A percentile compares a stretch with the other conserved stretches of the same genome.
Conservation (phyloP, 2,329 filamentous ascomycete species). For the Huntiella abstrusa region DNA sequence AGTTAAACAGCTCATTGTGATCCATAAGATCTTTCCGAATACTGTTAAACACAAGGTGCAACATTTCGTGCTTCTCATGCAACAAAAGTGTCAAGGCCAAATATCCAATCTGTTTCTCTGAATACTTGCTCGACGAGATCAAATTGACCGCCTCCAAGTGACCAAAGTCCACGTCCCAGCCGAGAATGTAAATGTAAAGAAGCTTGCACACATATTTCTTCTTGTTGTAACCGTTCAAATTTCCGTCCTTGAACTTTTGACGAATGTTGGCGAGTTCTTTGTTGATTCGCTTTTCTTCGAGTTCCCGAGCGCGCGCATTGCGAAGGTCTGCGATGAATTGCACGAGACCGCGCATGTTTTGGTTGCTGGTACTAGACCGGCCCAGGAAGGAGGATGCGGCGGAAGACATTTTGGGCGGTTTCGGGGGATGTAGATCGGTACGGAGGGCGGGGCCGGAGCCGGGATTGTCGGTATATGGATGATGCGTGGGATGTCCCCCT, state of each 20-base stretch:
- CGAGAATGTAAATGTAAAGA: constrained; percentile 95
- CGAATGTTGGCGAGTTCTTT: constrained; percentile 97
- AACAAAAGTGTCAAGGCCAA: constrained; percentile 92
- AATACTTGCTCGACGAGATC: constrained; percentile 92
- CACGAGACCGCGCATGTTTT: constrained; percentile 67
- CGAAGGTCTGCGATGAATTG: constrained; percentile 96
- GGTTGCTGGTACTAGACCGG: constrained; percentile 44
- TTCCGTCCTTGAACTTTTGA: constrained; percentile 95
- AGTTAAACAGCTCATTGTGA: constrained; percentile 95
- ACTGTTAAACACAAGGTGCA: constrained; percentile 94
- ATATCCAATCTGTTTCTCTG: constrained; percentile 98
- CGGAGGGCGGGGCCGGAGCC: neutral
- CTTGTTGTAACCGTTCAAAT: constrained; percentile 88
- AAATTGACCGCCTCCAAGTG: constrained; percentile 96
- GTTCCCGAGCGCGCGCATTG: constrained; percentile 82
- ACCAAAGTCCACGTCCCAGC: constrained; percentile 97
- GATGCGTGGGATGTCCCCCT: too few relatives aligned
- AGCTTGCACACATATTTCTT: constrained; percentile 99
- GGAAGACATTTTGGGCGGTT: constrained; percentile 29
- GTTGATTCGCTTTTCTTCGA: constrained; percentile 98
- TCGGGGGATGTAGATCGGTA: neutral
- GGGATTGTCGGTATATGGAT: too few relatives aligned
- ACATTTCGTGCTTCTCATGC: constrained; percentile 87
- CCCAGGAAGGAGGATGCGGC: constrained; percentile 42
- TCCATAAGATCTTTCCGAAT: constrained; percentile 91